Evolutionary conservation across 2,329 filamentous ascomycete genomes (phyloP).

Genomic region (Lasiodiplodia theobromae): DNA sequence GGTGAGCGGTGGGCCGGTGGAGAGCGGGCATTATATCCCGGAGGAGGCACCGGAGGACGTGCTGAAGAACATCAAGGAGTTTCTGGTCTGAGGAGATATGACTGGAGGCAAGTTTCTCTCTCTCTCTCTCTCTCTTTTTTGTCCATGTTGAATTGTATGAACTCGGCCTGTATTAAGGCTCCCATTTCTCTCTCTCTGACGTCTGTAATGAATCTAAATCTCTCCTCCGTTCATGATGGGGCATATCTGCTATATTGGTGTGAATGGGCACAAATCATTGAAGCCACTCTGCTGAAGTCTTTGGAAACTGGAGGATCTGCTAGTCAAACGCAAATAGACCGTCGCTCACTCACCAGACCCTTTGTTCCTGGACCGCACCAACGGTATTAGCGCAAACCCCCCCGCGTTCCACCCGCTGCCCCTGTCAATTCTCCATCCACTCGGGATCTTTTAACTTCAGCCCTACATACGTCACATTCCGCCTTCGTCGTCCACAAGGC

Average conservation of each 20-base stretch:
- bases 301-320: too few relatives aligned
- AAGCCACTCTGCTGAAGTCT: too few relatives aligned
- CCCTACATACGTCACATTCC: constrained; percentile 13
- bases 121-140: background rate
- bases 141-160: background rate
- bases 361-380: background rate
- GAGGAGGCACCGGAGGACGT: constrained; percentile 61
- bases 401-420: background rate
- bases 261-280: too few relatives aligned
- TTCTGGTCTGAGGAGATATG: constrained; percentile 10
- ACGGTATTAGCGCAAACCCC: background rate
- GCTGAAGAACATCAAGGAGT: constrained; percentile 34
- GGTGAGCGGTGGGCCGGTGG: constrained; percentile 38
- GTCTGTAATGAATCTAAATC: too few relatives aligned
- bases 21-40: constrained; percentile 59
- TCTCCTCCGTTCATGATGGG: too few relatives aligned
- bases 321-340: too few relatives aligned
- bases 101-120: background rate
- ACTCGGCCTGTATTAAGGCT: too few relatives aligned
- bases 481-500: background rate
- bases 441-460: constrained; percentile 4
- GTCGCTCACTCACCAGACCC: background rate
- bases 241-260: too few relatives aligned
- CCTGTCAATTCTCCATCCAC: constrained; percentile 13
- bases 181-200: too few relatives aligned